Base-by-base conservation (phyloP, 2,329 filamentous ascomycete genomes). In the Monosporascus sp. region DNA sequence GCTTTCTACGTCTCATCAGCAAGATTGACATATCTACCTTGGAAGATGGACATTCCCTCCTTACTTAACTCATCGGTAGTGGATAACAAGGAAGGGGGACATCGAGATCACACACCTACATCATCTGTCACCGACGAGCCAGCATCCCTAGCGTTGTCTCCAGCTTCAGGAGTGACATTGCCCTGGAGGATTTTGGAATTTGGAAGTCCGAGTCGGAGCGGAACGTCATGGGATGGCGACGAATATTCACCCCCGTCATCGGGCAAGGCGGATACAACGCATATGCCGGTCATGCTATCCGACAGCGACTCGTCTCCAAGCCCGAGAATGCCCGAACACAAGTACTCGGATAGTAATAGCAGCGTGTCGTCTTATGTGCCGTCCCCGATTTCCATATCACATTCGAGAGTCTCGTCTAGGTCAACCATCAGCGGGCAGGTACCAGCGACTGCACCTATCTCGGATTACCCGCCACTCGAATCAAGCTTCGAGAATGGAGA, bases 331-430 rank as follows among this genome's bases (percentile, higher is more conserved):
- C 69, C 70, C 17, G 60, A 61, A 48, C 75, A 77, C 65, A 76
- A 72, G 60, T 73, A 72, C 51, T 81, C 78, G 1, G 74, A 77
- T 59, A 82, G 79, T 58, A 72, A 74, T 51, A 78, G 78, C 69
- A 82, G 76, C 52, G 64, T 79, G 17, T 78, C 78, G 3, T 79
- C 75, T 1, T 76, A 75, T 60, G 72, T 72, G 18, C 76, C 77
- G 3, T 75, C 78, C 3, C 73, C 70, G 1, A 69, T 69, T 44
- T 79, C 77, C 1, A 66, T 69, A 15, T 69, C 72, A 0, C 78
- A 82, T 60, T 82, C 80, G 2, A 72, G 79, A 38, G 72, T 80
- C 49, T 81, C 80, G 2, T 82, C 79, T 0, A 70, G 76, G 44
- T 81, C 80, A 1, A 81, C 78, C 0, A 69, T 78, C 22, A 74